phyloP scores from a whole-genome alignment of 1,284 basidiomycete genomes.

The Pisolithus thermaeus region DNA sequence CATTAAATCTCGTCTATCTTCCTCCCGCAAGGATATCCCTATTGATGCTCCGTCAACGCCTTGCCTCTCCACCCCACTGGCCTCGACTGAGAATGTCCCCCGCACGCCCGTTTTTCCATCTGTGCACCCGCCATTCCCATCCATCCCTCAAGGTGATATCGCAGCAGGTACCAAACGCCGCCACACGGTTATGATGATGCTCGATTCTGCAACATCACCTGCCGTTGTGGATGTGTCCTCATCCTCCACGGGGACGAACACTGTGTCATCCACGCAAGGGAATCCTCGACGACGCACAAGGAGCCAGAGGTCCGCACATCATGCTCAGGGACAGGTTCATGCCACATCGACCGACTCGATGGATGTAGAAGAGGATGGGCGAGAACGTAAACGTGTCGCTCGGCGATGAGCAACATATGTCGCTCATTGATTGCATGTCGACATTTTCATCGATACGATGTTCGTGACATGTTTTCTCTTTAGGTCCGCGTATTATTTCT shows the following conservation, averaged over 20 bases:
- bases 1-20: slow-evolving; percentile 21
- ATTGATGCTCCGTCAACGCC: slow-evolving; percentile 12
- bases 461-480: too few species aligned
- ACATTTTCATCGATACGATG: too few species aligned
- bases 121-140: slow-evolving; percentile 8
- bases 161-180: slow-evolving; percentile 42
- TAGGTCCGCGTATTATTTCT: too few species aligned
- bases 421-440: not conserved
- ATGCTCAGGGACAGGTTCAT: slow-evolving; percentile 33
- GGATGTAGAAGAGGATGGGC: slow-evolving; percentile 55
- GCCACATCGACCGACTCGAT: slow-evolving; percentile 39
- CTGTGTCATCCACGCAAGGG: slow-evolving; percentile 13
- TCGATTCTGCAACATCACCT: slow-evolving; percentile 37
- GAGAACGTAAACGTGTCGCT: slow-evolving; percentile 53
- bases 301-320: slow-evolving; percentile 32
- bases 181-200: slow-evolving; percentile 61
- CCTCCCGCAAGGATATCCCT: slow-evolving; percentile 22
- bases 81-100: slow-evolving; percentile 24
- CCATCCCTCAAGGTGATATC: slow-evolving; percentile 27
- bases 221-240: slow-evolving; percentile 20
- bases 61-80: slow-evolving; percentile 14
- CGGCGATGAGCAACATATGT: slow-evolving; percentile 30
- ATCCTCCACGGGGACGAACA: slow-evolving; percentile 16
- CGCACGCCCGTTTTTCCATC: slow-evolving; percentile 15
- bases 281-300: slow-evolving; percentile 38